Evolutionary conservation across 352 stramenopile genomes (phyloP).

Genomic region (Phytophthora sansomeana): DNA sequence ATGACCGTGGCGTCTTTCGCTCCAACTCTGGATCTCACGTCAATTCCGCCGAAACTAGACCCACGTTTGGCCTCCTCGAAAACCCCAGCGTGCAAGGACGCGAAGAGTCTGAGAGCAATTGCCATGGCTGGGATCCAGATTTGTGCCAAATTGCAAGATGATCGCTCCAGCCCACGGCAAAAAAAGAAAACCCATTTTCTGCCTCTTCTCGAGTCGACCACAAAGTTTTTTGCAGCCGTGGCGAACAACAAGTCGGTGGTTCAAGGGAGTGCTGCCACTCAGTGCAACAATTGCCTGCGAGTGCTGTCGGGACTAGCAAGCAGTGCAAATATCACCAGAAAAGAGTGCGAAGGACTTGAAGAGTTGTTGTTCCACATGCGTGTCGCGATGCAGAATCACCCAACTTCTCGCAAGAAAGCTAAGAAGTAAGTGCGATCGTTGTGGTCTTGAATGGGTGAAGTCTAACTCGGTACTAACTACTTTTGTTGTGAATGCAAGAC

Average conservation of each 20-base stretch:
- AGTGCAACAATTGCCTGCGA: constrained; percentile 2
- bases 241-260: background rate
- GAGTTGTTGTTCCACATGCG: constrained; percentile 17
- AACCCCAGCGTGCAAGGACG: background rate
- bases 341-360: constrained; percentile 24
- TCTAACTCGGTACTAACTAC: background rate
- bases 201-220: constrained; percentile 18
- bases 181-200: constrained; percentile 17
- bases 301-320: constrained; percentile 1
- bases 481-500: constrained; percentile 9
- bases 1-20: constrained; percentile 24
- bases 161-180: background rate
- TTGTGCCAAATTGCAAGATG: background rate
- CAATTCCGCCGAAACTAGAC: constrained; percentile 12
- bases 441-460: background rate
- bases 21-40: constrained; percentile 21
- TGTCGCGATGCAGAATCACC: constrained; percentile 4
- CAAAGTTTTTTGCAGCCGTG: constrained; percentile 5
- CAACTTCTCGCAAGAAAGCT: constrained; percentile 2
- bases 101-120: background rate
- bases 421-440: constrained; percentile 15
- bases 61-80: background rate
- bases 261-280: background rate
- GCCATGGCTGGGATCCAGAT: background rate
- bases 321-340: background rate